phyloP scores from a whole-genome alignment of 768 basidiomycete genomes.

The Kwoniella newhampshirensis region DNA sequence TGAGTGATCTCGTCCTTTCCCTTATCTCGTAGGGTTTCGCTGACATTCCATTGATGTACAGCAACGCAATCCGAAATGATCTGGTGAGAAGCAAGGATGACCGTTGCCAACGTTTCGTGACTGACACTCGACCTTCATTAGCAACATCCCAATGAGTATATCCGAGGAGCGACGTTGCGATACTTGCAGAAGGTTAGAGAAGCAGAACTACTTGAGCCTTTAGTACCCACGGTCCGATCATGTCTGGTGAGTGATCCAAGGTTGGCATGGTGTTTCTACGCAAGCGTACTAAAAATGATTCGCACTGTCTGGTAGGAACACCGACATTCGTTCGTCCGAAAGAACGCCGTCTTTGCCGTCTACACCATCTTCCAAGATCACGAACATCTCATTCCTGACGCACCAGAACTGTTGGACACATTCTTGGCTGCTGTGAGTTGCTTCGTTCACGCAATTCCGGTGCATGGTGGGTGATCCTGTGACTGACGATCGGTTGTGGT shows the following conservation, averaged over 20 bases:
- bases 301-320: constrained; percentile 64
- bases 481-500: background rate
- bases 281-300: too few relatives aligned
- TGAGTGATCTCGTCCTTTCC: constrained; percentile 56
- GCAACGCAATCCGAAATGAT: constrained; percentile 97
- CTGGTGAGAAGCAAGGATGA: constrained; percentile 61
- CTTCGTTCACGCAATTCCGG: background rate
- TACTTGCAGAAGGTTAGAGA: constrained; percentile 97
- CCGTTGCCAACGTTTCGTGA: background rate
- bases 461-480: constrained; percentile 1
- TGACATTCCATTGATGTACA: constrained; percentile 48
- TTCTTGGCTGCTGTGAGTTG: constrained; percentile 76
- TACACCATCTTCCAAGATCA: constrained; percentile 92
- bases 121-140: constrained; percentile 51
- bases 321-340: constrained; percentile 94
- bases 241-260: constrained; percentile 70
- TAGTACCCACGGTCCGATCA: constrained; percentile 86
- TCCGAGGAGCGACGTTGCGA: constrained; percentile 93
- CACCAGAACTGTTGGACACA: constrained; percentile 89
- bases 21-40: background rate
- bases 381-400: constrained; percentile 92
- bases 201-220: constrained; percentile 88
- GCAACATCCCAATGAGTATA: constrained; percentile 99
- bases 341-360: constrained; percentile 95
- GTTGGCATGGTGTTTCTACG: too few relatives aligned